Conservation (phyloP, 2,329 filamentous ascomycete genomes). For the Fusarium palustre region DNA sequence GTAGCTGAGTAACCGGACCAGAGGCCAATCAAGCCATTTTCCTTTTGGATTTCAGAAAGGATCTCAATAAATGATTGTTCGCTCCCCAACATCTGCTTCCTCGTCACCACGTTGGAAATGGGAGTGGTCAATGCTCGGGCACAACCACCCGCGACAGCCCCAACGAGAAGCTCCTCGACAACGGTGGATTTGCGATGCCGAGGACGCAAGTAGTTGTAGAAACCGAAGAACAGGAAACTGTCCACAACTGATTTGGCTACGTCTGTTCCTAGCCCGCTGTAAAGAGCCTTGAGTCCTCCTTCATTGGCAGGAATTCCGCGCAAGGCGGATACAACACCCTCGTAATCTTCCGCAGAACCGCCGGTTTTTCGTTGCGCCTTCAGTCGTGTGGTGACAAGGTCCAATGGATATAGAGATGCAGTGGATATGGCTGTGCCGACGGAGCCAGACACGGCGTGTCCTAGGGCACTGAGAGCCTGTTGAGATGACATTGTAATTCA, state of each 20-base stretch:
- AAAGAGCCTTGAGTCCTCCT: constrained; percentile 78
- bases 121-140: constrained; percentile 83
- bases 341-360: constrained; percentile 64
- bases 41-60: constrained; percentile 69
- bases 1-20: constrained; percentile 91
- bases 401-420: constrained; percentile 81
- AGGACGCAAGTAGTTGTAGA: constrained; percentile 70
- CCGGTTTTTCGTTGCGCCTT: constrained; percentile 78
- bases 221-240: constrained; percentile 87
- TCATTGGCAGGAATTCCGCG: constrained; percentile 76
- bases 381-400: constrained; percentile 82
- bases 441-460: constrained; percentile 84
- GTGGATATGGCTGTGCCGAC: constrained; percentile 83
- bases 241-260: constrained; percentile 76
- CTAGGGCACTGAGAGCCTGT: constrained; percentile 74
- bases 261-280: constrained; percentile 72
- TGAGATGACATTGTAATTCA: constrained; percentile 48
- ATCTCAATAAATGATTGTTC: constrained; percentile 65
- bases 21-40: constrained; percentile 80
- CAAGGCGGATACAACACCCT: constrained; percentile 75
- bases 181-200: constrained; percentile 64
- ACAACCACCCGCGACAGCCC: constrained; percentile 78
- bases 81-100: constrained; percentile 76
- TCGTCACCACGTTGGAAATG: constrained; percentile 82
- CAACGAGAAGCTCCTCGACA: constrained; percentile 79